Conservation (phyloP, 164 flowering plant species). For the Echeveria elegans region DNA sequence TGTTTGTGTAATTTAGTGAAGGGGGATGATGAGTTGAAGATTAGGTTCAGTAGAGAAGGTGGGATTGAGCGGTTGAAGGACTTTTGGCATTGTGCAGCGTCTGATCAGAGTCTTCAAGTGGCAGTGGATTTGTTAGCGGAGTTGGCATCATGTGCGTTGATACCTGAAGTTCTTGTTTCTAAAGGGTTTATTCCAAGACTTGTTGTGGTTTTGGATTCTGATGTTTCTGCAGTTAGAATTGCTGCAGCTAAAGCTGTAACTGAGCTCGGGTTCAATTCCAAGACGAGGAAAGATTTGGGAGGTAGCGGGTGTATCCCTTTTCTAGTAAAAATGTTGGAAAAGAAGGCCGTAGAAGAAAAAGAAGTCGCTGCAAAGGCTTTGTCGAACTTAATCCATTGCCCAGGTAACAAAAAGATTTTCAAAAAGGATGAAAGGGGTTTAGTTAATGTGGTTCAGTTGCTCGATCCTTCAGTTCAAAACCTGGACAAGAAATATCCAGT, state of each 20-base stretch:
- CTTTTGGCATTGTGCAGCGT: conserved; percentile 57
- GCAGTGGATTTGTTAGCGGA: conserved; percentile 45
- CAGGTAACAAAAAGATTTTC: conserved; percentile 49
- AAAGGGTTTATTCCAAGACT: conserved; percentile 50
- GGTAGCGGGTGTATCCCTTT: conserved; percentile 53
- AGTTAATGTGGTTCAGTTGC: conserved; percentile 44
- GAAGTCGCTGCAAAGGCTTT: conserved; percentile 64
- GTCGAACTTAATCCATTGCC: conserved; percentile 33
- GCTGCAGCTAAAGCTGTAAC: conserved; percentile 53
- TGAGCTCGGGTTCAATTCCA: conserved; percentile 39
- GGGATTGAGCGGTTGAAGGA: conserved; percentile 52
- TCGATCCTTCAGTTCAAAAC: conserved; percentile 50
- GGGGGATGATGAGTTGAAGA: conserved; percentile 47
- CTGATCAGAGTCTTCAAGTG: conserved; percentile 36
- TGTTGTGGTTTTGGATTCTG: conserved; percentile 33
- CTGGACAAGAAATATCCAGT: conserved; percentile 61
- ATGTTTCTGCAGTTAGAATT: conserved; percentile 42
- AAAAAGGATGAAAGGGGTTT: conserved; percentile 66
- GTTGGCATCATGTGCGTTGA: conserved; percentile 35
- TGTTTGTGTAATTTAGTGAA: conserved; percentile 58
- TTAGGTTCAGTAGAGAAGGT: conserved; percentile 56
- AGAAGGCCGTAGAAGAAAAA: conserved; percentile 65
- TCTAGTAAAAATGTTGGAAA: conserved; percentile 67
- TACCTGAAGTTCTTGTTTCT: conserved; percentile 42
- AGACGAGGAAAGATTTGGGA: conserved; percentile 58